Evolutionary conservation across 495 filamentous ascomycete species (phyloP).

Genomic region (Evansstolkia leycettana): DNA sequence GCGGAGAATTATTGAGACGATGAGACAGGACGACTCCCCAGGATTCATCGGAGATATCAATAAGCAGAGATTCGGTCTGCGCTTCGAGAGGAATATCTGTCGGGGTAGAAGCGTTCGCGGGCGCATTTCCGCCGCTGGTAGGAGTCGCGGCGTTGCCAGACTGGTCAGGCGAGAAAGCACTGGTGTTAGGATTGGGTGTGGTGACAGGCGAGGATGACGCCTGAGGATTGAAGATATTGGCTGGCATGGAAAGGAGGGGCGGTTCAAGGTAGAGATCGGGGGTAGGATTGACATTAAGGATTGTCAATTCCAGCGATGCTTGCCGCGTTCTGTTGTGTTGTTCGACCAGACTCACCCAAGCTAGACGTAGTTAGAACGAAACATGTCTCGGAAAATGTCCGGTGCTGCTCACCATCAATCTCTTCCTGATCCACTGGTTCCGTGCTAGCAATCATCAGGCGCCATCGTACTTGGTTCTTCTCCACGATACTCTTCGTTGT

Average conservation of each 20-base stretch:
- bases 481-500: conserved; percentile 69
- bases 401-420: conserved; percentile 36
- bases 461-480: conserved; percentile 61
- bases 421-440: conserved; percentile 66
- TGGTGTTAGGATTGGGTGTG: conserved; percentile 33
- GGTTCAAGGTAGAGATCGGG: conserved; percentile 49
- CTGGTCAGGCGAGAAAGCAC: conserved; percentile 33
- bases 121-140: conserved; percentile 10
- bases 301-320: conserved; percentile 37
- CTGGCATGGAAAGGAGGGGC: conserved; percentile 17
- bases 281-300: conserved; percentile 53
- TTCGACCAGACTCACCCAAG: conserved; percentile 32
- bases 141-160: conserved; percentile 24
- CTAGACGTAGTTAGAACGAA: conserved; percentile 13
- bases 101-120: conserved; percentile 43
- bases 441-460: conserved; percentile 63
- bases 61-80: conserved; percentile 61
- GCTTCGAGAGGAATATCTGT: conserved; percentile 41
- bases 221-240: conserved; percentile 20
- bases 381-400: not conserved
- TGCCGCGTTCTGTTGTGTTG: conserved; percentile 34
- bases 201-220: conserved; percentile 27
- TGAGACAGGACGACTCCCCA: conserved; percentile 68
- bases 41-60: conserved; percentile 68
- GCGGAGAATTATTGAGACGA: conserved; percentile 54